Base-by-base conservation (phyloP, 257 asterid species). In the Lantana camara region DNA sequence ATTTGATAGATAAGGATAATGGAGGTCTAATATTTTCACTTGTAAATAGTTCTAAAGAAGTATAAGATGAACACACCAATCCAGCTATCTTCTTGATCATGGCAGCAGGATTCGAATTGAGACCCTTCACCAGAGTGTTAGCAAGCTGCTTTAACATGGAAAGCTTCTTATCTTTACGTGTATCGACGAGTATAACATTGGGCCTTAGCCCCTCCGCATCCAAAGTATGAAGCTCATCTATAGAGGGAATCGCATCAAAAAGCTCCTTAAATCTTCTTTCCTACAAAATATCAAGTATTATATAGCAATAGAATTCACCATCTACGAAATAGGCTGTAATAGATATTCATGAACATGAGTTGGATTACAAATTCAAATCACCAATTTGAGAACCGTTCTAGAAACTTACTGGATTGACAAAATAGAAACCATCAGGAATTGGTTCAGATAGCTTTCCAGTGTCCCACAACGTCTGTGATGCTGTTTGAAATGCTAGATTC, bases 191-290 rank as follows among this genome's bases (percentile, higher is more conserved):
- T 79, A 91, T 91, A 69, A 84, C 94, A 70, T 76, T 80, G 45
- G 95, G 95, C 71, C 86, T 77, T 49, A 86, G 81, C 78, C 98
- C 95, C 68, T 91, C 98, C 22, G 75, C 76, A 21, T 83, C 96
- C 80, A 91, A 73, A 64, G 85, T 63, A 45, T 81, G 81, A 63
- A 91, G 95, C 75, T 86, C 96, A 42, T 84, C 96, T 61, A 89
- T 68, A 70, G 96, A 71, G 60, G 98, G 98, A 63, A 89, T 72
- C 62, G 82, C 68, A 61, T 91, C 92, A 73, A 86, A 89, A 64
- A 79, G 88, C 83, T 89, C 96, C 87, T 83, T 91, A 78, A 89
- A 82, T 83, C 96, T 84, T 89, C 91, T 83, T 83, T 89, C 98
- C 98, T 91, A 68, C 83, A 81, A 64, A 73, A 71, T 57, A 64